Evolutionary conservation across 176 grass and related monocot genomes (phyloP), one percentile per base, ranked within the genome.

Genomic region (Poa annua): DNA sequence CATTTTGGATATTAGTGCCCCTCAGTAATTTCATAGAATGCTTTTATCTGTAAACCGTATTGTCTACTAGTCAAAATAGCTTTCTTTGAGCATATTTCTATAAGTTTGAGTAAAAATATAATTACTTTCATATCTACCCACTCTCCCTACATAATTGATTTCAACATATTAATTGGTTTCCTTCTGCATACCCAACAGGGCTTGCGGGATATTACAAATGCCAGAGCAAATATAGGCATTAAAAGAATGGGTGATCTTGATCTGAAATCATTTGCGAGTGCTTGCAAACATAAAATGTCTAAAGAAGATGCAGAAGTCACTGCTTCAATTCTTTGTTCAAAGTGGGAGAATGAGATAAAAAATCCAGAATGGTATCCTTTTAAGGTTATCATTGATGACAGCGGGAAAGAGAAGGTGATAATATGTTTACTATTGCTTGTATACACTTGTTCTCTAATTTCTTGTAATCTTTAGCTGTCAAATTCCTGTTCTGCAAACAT

Each of bases 191-290:
- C 24, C 11, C 24, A 45, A 16, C 76, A 79, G 76, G 76, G 41
- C 6, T 79, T 79, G 9, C 9, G 15, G 41, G 39, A 64, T 33
- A 15, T 62, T 44, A 32, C 57, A 64, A 62, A 8, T 64, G 16
- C 15, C 24, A 42, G 76, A 48, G 76, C 39, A 79, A 64, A n/a
- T 32, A 79, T 64, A 20, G 57, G 57, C 10, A 91, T 94, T 21
- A 94, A 88, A 34, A 89, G 88, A 76, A 91, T 91, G 88, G 88
- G 89, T 8, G 88, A 91, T 38, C 80, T 91, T 78, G 92, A 94
- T 80, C 54, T 55, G 49, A 91, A 82, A 74, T 61, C 74, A 19
- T 89, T 94, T 78, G 66, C 71, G 22, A 79, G 36, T 83, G 86
- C 80, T 19, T 94, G 86, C 62, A 89, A 47, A 15, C 21, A 34